Base-by-base conservation (phyloP, 1,284 basidiomycete genomes). In the Hymenochaete sp. region DNA sequence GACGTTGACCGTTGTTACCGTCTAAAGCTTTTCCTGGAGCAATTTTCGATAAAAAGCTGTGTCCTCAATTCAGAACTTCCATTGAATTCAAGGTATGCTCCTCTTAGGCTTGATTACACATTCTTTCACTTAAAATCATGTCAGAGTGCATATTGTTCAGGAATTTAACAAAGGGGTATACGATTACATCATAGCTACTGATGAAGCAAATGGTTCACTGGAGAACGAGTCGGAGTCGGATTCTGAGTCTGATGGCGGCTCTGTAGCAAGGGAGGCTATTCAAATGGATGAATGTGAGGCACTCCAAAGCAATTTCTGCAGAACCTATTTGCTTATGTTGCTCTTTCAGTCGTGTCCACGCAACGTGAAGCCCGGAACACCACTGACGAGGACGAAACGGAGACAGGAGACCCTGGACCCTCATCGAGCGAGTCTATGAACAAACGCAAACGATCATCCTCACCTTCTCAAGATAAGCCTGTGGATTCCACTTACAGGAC, bases 131-230 rank as follows among this genome's bases (percentile, higher is more conserved):
- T 31, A 27, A 35, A n/a, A 35, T 6, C 8, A 35, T 5, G 21
- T 4, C 29, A 90, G 89, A 62, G 98, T 95, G 59, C 96, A 98
- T 60, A 87, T 89, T 4, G 95, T 99, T 2, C 93, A 99, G 58
- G 95, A 98, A 65, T 99, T 99, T 62, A 98, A 99, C 67, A 91
- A 93, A 57, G 96, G 96, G 5, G 90, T 95, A 9, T 98, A 98
- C 59, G 93, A 98, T 60, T 98, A 98, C 60, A 93, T 98, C 51
- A 96, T 99, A 48, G 96, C 96, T 0, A 97, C 93, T 2, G 96
- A 98, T 60, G 96, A 98, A 64, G 77, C 75, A 51, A 72, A 76
- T 2, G 67, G 69, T 6, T 68, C 67, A 6, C 63, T 67, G 11
- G 76, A 83, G 47, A 68, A 71, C 29, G 79, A 79, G 44, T 63